Conservation (phyloP, 768 basidiomycete species). For the Agrocybe pediades region DNA sequence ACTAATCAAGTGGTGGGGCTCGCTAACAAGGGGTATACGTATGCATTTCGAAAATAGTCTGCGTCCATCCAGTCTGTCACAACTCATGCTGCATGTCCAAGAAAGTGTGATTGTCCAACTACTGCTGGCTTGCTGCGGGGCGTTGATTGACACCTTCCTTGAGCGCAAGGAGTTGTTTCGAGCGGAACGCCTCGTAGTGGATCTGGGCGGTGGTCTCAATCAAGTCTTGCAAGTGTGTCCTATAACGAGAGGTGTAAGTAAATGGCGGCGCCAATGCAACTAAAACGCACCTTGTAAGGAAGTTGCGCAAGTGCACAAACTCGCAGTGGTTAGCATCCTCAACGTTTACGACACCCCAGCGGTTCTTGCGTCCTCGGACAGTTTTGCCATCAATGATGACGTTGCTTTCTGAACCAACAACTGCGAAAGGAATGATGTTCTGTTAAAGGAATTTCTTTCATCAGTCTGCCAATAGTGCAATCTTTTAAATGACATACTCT, state of each 20-base stretch:
- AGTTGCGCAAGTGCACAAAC: constrained; percentile 96
- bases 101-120: neutral
- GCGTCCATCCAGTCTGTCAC: constrained; percentile 5
- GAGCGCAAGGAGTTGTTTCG: constrained; percentile 94
- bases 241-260: constrained; percentile 23
- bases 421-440: constrained; percentile 95
- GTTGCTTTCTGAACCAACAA: constrained; percentile 95
- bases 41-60: constrained; percentile 18
- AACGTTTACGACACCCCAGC: constrained; percentile 98
- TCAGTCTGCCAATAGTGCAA: neutral
- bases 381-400: constrained; percentile 96
- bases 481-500: constrained; percentile 58
- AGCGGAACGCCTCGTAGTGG: constrained; percentile 99
- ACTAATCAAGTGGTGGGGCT: constrained; percentile 21
- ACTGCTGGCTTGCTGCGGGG: constrained; percentile 43
- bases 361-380: constrained; percentile 94
- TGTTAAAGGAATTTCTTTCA: constrained; percentile 32
- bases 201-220: constrained; percentile 99
- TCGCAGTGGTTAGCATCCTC: constrained; percentile 98
- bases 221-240: constrained; percentile 96
- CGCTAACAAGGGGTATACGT: constrained; percentile 20
- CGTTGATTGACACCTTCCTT: constrained; percentile 91
- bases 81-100: neutral
- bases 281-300: constrained; percentile 76
- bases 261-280: neutral